These are phyloP conservation scores for Leptoxyphium fumago DNA, from an alignment of 2,329 filamentous ascomycete genomes.

Conservation along the genomic window DNA sequence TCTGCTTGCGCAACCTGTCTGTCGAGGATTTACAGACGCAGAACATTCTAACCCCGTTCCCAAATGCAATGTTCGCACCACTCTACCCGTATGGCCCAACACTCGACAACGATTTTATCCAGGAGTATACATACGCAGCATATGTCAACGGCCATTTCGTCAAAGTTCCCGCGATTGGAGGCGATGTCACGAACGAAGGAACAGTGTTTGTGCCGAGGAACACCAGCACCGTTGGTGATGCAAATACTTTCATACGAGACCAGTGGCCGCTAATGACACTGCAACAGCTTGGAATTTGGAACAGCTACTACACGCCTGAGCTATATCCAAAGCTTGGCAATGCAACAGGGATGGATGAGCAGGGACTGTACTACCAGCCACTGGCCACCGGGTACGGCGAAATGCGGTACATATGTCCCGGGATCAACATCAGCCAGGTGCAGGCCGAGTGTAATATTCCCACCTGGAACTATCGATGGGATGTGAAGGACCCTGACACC, in stretches of 20 bases:
- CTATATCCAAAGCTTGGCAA: slow-evolving; percentile 31
- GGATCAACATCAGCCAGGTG: slow-evolving; percentile 38
- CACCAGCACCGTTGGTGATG: slow-evolving; percentile 32
- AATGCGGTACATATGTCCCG: slow-evolving; percentile 50
- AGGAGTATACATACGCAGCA: slow-evolving; percentile 33
- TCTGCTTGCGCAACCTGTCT: slow-evolving; percentile 35
- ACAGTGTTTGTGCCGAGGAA: slow-evolving; percentile 42
- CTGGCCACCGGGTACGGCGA: slow-evolving; percentile 47
- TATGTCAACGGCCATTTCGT: slow-evolving; percentile 36
- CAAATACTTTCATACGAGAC: slow-evolving; percentile 40
- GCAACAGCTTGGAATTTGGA: slow-evolving; percentile 36
- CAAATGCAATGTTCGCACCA: slow-evolving; percentile 27
- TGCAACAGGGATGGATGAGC: slow-evolving; percentile 4
- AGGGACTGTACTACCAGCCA: slow-evolving; percentile 44
- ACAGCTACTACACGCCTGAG: slow-evolving; percentile 40
- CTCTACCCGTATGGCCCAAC: slow-evolving; percentile 38
- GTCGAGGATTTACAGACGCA: slow-evolving; percentile 29
- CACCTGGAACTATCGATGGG: slow-evolving; percentile 56
- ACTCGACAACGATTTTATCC: slow-evolving; percentile 37
- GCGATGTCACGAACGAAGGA: slow-evolving; percentile 48
- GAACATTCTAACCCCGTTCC: slow-evolving; percentile 33
- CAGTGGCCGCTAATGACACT: slow-evolving; percentile 43
- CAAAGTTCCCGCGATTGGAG: slow-evolving; percentile 40
- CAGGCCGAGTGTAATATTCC: slow-evolving; percentile 24
- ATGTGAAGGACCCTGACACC: slow-evolving; percentile 45